These are phyloP conservation scores for Huntiella savannae DNA, from an alignment of 2,329 filamentous ascomycete species.

Conservation along the genomic window DNA sequence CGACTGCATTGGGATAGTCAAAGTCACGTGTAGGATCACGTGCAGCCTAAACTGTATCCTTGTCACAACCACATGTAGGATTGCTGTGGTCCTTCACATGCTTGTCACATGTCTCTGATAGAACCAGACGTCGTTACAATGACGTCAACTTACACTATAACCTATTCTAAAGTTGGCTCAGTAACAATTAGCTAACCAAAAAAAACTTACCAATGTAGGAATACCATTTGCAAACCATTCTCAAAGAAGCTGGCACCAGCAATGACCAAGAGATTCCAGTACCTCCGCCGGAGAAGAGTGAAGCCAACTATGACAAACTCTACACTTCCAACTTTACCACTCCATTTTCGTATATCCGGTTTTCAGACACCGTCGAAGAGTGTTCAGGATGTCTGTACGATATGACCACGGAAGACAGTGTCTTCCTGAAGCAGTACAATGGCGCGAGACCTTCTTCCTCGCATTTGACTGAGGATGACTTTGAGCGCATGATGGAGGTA, in stretches of 20 bases:
- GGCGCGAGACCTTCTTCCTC: slow-evolving; percentile 44
- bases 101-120: too few relatives aligned
- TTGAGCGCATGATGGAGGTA: slow-evolving; percentile 85
- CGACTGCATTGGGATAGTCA: slow-evolving; percentile 13
- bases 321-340: slow-evolving; percentile 66
- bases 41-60: slow-evolving; percentile 15
- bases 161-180: not conserved
- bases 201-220: slow-evolving; percentile 37
- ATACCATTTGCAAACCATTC: slow-evolving; percentile 80
- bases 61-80: slow-evolving; percentile 7
- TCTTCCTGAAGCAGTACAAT: slow-evolving; percentile 70
- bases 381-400: slow-evolving; percentile 81
- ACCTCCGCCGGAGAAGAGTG: slow-evolving; percentile 42
- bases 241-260: slow-evolving; percentile 35
- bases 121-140: not conserved
- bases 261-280: slow-evolving; percentile 46
- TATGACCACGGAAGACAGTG: slow-evolving; percentile 80
- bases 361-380: slow-evolving; percentile 95
- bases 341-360: slow-evolving; percentile 86
- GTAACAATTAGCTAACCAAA: too few relatives aligned
- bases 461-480: slow-evolving; percentile 71
- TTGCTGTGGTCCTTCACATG: too few relatives aligned
- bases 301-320: slow-evolving; percentile 70
- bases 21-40: slow-evolving; percentile 27
- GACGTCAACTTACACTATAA: not conserved